Evolutionary conservation across 129 eudicot genomes (phyloP), one percentile per base, ranked within the genome.

Genomic region (Erigeron canadensis): DNA sequence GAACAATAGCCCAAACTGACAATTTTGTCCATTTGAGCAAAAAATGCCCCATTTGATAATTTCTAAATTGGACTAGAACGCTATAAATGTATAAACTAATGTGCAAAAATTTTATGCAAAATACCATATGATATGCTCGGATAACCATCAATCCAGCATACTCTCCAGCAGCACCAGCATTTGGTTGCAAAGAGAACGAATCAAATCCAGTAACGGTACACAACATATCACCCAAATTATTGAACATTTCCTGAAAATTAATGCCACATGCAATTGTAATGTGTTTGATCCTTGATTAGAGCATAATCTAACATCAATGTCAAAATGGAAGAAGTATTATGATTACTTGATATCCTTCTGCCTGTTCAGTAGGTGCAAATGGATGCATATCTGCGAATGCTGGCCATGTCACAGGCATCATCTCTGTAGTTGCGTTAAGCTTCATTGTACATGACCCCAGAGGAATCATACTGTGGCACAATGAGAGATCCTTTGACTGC

Each of bases 131-230:
- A 76, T 92, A 92, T 37, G 98, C 98, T 7, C 98, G 96, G 72
- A 92, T 92, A 73, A 92, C 98, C 98, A 92, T 92, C 51, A 92
- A 81, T 60, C 98, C 98, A 39, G 98, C 98, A 82, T 93, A 93
- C 80, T 93, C 98, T 51, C 98, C 98, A 58, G 98, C 85, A 73
- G 98, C 98, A 80, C 98, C 98, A 67, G 98, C 98, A 82, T 93
- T 93, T 41, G 96, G 96, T 85, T 93, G 98, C 87, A 93, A 80
- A 67, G 98, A 93, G 91, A 93, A 83, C 48, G 98, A 93, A 62
- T 93, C 96, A 60, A 93, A 93, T 10, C 96, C 95, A 16, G 98
- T 93, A 39, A 93, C 75, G 11, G 92, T 80, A 69, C 98, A 89
- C 82, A 93, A 80, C 79, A 89, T 71, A 11, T 87, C 95, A 28